phyloP scores from a whole-genome alignment of 164 flowering plant genomes.

The Liquidambar formosana region DNA sequence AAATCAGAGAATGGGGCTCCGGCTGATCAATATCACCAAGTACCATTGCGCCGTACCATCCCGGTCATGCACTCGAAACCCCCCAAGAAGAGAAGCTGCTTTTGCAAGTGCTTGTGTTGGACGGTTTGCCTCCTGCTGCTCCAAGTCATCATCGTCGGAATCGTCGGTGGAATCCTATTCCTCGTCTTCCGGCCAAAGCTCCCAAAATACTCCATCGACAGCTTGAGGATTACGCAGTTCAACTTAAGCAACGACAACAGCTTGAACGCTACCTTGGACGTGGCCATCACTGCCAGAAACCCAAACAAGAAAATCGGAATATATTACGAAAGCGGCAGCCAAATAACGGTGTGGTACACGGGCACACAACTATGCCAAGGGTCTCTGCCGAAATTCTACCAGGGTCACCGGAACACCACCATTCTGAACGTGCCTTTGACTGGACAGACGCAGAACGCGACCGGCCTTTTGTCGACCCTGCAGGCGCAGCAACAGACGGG shows the following conservation, averaged over 20 bases:
- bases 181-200: conserved; percentile 73
- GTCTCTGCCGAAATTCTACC: conserved; percentile 74
- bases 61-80: conserved; percentile 27
- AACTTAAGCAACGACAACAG: conserved; percentile 23
- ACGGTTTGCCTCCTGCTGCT: conserved; percentile 42
- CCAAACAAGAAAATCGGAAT: conserved; percentile 86
- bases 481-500: conserved; percentile 55
- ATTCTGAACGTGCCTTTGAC: conserved; percentile 43
- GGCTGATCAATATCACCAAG: not conserved
- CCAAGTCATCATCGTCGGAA: conserved; percentile 40
- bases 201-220: conserved; percentile 69
- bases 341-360: conserved; percentile 48
- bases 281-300: conserved; percentile 64
- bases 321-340: conserved; percentile 66
- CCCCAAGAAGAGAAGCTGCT: conserved; percentile 37
- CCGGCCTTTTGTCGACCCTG: conserved; percentile 31
- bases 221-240: conserved; percentile 49
- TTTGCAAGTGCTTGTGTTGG: conserved; percentile 67
- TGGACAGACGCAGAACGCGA: conserved; percentile 52
- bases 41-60: not conserved
- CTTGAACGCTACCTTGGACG: conserved; percentile 51
- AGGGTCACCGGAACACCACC: conserved; percentile 84
- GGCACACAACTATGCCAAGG: conserved; percentile 58
- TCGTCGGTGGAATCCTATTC: conserved; percentile 43
- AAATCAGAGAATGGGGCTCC: conserved; percentile 47